A percentile compares a stretch with the other conserved stretches of the same genome.
Evolutionary conservation across 305 asterid species (phyloP).

Genomic region (Andrographis paniculata): DNA sequence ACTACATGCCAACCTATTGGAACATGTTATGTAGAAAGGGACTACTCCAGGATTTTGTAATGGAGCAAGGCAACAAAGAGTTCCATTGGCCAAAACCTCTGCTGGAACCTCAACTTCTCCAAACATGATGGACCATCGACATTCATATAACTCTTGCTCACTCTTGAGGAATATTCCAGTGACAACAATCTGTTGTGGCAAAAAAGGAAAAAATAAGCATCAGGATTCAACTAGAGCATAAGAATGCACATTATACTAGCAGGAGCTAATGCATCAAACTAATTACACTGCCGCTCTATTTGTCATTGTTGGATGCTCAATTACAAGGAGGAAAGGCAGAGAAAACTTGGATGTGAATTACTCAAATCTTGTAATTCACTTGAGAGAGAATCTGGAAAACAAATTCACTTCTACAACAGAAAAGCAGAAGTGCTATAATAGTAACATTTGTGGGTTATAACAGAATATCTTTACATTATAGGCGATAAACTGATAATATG

Average conservation of each 20-base stretch:
- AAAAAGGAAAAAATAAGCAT: background rate
- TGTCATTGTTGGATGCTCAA: constrained; percentile 4
- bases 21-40: constrained; percentile 74
- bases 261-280: constrained; percentile 5
- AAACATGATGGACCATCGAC: constrained; percentile 84
- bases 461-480: constrained; percentile 28
- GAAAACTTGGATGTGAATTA: background rate
- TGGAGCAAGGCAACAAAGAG: constrained; percentile 75
- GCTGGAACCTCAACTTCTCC: constrained; percentile 90
- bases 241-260: constrained; percentile 11
- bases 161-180: constrained; percentile 62
- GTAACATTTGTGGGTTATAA: background rate
- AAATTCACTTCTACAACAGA: constrained; percentile 9
- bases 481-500: constrained; percentile 12
- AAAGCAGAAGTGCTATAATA: background rate
- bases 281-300: constrained; percentile 6
- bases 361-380: background rate
- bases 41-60: constrained; percentile 63
- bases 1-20: constrained; percentile 87
- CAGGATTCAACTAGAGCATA: constrained; percentile 7
- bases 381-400: constrained; percentile 8
- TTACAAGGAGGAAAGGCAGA: constrained; percentile 7
- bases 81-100: constrained; percentile 57
- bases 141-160: constrained; percentile 38
- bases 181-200: constrained; percentile 46